Base-by-base conservation (phyloP, 139 green algal species). In the Closterium sp. region DNA sequence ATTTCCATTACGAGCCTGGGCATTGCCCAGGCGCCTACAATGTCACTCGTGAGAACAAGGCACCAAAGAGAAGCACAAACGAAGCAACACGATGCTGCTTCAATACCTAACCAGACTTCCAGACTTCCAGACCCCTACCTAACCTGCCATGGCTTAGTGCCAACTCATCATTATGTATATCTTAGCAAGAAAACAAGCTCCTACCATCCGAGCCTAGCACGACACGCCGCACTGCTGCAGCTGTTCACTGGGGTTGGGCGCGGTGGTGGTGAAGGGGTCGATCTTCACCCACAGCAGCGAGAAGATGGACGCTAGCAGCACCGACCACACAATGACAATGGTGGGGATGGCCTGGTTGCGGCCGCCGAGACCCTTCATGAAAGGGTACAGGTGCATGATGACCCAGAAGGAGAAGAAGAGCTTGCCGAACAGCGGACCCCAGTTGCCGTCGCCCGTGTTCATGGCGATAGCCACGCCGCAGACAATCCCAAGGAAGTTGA, bases 311-410 rank as follows among this genome's bases (percentile, higher is more conserved):
- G 90, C 90, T 1, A 93, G 90, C 34, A 93, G 35, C 43, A 90
- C 76, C 4, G 90, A 93, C 90, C 90, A 93, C 36, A 93, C 90
- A 34, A 93, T 90, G 30, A 93, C 84, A 32, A 93, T 31, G 4
- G 90, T 93, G 34, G 90, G 90, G 4, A 86, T 93, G 2, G 34
- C 33, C n/a, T 93, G 91, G 90, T 85, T 35, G 5, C 84, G 84
- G 2, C 90, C 90, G 0, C 35, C 38, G 8, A 93, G 38, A 69
- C 90, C 90, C 92, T 94, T 94, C 90, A 90, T 33, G 86, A 94
- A 94, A 4, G 92, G 92, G 35, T 94, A 94, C 36, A 94, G 64
- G 34, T 94, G 91, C 16, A 94, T 38, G 33, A 93, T 81, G 35
- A 93, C 91, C 89, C 91, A 94, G 88, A 91, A 87, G 9, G 89